A percentile compares a stretch with the other conserved stretches of the same genome.
Evolutionary conservation across 495 filamentous ascomycete species (phyloP).

Genomic region (Aspergillus sclerotiicarbonarius): DNA sequence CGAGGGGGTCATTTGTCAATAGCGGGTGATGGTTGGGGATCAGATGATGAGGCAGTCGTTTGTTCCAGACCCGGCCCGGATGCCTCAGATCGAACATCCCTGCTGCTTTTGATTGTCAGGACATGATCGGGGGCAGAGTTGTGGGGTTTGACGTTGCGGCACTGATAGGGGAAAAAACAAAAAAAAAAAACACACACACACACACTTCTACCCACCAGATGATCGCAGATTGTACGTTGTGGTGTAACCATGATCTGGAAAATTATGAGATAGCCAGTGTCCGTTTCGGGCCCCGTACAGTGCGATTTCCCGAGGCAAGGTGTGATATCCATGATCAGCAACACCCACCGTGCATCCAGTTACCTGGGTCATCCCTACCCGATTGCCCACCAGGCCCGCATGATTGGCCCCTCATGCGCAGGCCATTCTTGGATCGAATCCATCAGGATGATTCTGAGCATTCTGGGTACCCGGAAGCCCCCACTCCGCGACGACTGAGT

Average conservation of each 20-base stretch:
- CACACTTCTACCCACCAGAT: no score
- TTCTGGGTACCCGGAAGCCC: not conserved
- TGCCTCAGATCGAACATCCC: not conserved
- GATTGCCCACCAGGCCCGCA: not conserved
- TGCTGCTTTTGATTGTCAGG: conserved; percentile 2
- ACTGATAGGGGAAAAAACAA: no score
- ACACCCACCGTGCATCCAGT: conserved; percentile 3
- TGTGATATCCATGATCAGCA: conserved; percentile 6
- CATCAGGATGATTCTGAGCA: conserved; percentile 3
- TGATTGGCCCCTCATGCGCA: conserved; percentile 1
- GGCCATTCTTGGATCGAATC: not conserved
- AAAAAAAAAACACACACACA: no score
- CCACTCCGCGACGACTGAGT: not conserved
- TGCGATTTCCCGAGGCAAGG: not conserved
- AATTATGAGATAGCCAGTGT: no score
- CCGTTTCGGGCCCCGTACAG: not conserved
- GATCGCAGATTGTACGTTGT: not conserved
- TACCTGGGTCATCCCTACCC: conserved; percentile 18
- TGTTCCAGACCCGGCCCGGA: not conserved
- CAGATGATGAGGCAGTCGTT: not conserved
- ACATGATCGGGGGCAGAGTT: not conserved
- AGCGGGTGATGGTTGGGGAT: no score
- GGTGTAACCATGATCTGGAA: no score
- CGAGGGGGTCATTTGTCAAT: no score
- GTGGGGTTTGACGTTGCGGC: not conserved